Percentiles rank a stretch among this genome's conserved stretches.
Evolutionary conservation across 768 basidiomycete genomes (phyloP).

Genomic region (Trametes punicea): DNA sequence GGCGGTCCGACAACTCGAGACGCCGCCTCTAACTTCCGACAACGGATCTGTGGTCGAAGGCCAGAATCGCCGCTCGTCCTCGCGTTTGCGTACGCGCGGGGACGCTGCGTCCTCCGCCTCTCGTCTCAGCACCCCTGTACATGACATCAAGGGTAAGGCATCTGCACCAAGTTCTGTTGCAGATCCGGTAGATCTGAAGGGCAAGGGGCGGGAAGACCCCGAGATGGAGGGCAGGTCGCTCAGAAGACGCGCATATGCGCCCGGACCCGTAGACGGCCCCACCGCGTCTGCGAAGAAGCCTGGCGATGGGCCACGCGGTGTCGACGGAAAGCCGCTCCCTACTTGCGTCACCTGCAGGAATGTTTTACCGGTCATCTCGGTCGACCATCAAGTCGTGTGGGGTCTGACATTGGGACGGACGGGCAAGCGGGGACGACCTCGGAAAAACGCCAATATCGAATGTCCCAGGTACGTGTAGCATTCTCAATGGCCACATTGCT

Average conservation of each 20-base stretch:
- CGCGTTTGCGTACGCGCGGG: conserved; percentile 23
- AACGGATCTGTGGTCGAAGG: conserved; percentile 34
- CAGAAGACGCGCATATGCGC: conserved; percentile 20
- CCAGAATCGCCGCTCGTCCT: conserved; percentile 25
- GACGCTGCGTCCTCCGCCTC: conserved; percentile 22
- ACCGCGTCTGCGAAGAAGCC: conserved; percentile 21
- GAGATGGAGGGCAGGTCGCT: conserved; percentile 25
- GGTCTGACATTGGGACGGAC: conserved; percentile 59
- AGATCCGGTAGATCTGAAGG: conserved; percentile 13
- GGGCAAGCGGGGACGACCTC: conserved; percentile 44
- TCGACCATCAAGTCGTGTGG: conserved; percentile 75
- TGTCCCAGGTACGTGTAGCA: conserved; percentile 63
- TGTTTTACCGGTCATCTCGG: conserved; percentile 71
- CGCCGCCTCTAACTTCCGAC: conserved; percentile 47
- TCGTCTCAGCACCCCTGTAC: conserved; percentile 16
- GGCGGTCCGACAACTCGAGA: conserved; percentile 38
- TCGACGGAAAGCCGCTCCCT: conserved; percentile 66
- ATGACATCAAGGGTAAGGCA: conserved; percentile 19
- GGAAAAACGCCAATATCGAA: conserved; percentile 48
- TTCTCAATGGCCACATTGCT: background rate
- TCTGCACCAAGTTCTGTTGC: conserved; percentile 15
- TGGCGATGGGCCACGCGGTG: conserved; percentile 46
- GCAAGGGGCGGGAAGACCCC: conserved; percentile 16
- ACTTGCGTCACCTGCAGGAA: conserved; percentile 70
- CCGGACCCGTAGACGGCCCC: conserved; percentile 2